These are phyloP conservation scores for Nicotiana attenuata DNA, from an alignment of 257 asterid genomes.

Conservation along the genomic window DNA sequence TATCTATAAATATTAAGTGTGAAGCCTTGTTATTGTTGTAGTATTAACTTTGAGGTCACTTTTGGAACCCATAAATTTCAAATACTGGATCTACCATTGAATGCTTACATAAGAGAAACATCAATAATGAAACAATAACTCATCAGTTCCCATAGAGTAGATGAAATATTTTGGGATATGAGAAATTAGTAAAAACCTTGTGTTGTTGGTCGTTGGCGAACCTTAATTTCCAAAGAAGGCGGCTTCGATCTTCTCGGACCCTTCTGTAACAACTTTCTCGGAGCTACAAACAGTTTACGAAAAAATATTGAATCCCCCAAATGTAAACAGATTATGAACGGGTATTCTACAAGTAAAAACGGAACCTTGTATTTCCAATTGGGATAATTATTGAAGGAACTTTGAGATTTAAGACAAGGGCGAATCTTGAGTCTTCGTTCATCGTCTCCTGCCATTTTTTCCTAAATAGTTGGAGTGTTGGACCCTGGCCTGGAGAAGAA, in stretches of 20 bases:
- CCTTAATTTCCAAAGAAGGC: conserved; percentile 81
- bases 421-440: conserved; percentile 30
- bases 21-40: too few species aligned
- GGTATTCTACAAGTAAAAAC: background rate
- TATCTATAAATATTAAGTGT: too few species aligned
- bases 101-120: too few species aligned
- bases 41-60: too few species aligned
- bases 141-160: too few species aligned
- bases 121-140: too few species aligned
- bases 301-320: conserved; percentile 1
- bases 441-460: conserved; percentile 45
- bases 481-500: too few species aligned
- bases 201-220: conserved; percentile 32
- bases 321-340: background rate
- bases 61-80: too few species aligned
- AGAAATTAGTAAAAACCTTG: conserved; percentile 11
- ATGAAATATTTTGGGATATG: background rate
- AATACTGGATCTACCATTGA: too few species aligned
- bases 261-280: conserved; percentile 85
- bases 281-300: conserved; percentile 38
- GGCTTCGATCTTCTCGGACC: conserved; percentile 68
- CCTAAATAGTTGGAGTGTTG: too few species aligned
- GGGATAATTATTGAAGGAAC: conserved; percentile 48
- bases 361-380: conserved; percentile 75
- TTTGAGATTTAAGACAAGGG: conserved; percentile 40